Evolutionary conservation across 2,329 filamentous ascomycete species (phyloP).

Genomic region (Verticillium nonalfalfae): DNA sequence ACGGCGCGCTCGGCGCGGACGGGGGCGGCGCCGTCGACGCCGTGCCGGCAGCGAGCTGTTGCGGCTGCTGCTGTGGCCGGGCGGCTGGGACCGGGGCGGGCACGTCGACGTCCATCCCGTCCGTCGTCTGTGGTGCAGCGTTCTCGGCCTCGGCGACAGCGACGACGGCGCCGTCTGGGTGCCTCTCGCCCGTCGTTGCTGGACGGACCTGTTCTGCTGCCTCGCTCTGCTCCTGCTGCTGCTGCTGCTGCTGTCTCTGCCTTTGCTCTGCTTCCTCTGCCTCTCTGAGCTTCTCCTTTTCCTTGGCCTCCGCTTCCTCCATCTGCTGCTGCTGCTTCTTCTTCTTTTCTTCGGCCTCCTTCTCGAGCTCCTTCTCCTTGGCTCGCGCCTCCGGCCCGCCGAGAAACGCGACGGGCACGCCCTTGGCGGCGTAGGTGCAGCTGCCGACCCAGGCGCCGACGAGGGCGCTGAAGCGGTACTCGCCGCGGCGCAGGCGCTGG

Average conservation of each 20-base stretch:
- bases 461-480: conserved; percentile 76
- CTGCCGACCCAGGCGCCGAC: conserved; percentile 79
- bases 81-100: neutral
- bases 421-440: conserved; percentile 56
- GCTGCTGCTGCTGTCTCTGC: too few relatives aligned
- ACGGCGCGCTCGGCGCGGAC: neutral
- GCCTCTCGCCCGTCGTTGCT: too few relatives aligned
- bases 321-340: neutral
- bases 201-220: too few relatives aligned
- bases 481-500: conserved; percentile 63
- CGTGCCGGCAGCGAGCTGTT: neutral
- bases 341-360: neutral
- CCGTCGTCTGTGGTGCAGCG: neutral
- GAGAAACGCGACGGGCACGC: conserved; percentile 74
- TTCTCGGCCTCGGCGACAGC: neutral
- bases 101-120: neutral
- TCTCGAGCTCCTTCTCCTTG: neutral
- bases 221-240: too few relatives aligned
- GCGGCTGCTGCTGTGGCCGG: neutral
- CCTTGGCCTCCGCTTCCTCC: neutral
- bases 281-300: neutral
- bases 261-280: neutral
- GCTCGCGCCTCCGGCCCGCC: conserved; percentile 9
- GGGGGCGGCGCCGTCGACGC: neutral
- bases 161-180: too few relatives aligned